These are phyloP conservation scores for Cladorrhinum sp. DNA, from an alignment of 2,329 filamentous ascomycete species.

Conservation along the genomic window DNA sequence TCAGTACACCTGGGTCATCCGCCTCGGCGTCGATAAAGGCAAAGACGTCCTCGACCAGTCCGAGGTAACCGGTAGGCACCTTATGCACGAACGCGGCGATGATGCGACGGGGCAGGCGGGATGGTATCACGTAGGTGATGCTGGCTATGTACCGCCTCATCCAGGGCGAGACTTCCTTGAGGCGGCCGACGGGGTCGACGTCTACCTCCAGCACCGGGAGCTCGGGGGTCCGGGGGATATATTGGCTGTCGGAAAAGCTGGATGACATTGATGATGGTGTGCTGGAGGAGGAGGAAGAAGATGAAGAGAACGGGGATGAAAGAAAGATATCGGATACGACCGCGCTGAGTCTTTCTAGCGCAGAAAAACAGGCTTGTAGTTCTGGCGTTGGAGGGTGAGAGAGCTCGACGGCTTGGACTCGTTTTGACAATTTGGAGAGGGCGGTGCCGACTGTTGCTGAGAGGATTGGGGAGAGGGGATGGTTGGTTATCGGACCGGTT, in stretches of 20 bases:
- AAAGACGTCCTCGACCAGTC: conserved; percentile 35
- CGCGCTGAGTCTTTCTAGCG: conserved; percentile 25
- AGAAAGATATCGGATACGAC: conserved; percentile 26
- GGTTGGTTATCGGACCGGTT: background rate
- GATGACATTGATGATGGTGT: too few relatives aligned
- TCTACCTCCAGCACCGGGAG: background rate
- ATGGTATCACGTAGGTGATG: conserved; percentile 33
- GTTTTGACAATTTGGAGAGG: conserved; percentile 17
- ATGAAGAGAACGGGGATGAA: too few relatives aligned
- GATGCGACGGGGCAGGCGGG: conserved; percentile 34
- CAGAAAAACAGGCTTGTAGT: conserved; percentile 22
- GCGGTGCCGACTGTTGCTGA: conserved; percentile 23
- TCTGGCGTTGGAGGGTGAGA: background rate
- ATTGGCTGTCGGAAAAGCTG: background rate
- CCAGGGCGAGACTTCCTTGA: conserved; percentile 34
- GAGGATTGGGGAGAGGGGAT: conserved; percentile 22
- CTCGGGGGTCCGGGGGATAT: conserved; percentile 9
- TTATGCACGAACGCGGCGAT: conserved; percentile 43
- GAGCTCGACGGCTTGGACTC: conserved; percentile 10
- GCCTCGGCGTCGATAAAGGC: conserved; percentile 11
- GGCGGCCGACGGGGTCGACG: conserved; percentile 19
- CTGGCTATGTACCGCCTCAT: conserved; percentile 36
- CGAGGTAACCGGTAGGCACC: conserved; percentile 34
- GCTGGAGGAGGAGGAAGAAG: too few relatives aligned
- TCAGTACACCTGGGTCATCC: background rate